Evolutionary conservation across 148 eudicot species (phyloP), one percentile per base, ranked within the genome.

Genomic region (Rhododendron williamsianum): DNA sequence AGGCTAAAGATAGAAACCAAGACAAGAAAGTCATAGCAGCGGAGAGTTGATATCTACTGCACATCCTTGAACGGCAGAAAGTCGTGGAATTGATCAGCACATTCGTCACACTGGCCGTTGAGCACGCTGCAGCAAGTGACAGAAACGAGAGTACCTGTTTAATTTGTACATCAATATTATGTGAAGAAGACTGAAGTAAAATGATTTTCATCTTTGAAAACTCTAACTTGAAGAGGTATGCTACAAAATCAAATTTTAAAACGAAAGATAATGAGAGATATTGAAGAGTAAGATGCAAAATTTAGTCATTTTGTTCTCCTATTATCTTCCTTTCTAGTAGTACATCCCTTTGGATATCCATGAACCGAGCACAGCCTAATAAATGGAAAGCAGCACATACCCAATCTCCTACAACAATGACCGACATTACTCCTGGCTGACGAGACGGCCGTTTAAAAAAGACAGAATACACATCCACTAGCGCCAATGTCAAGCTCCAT

Each of bases 21-120:
- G 96, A 91, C 90, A 94, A 87, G 91, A 94, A 94, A 36, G 98
- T 94, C 96, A 96, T 93, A 33, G 95, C 92, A 36, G 98, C 95
- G 0, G 98, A 93, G 43, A 96, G 89, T 23, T 93, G 93, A 83
- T 94, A 96, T 90, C 98, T 82, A 35, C 85, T 87, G 89, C 98
- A 94, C 82, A 91, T 81, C 85, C 89, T 93, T 8, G 45, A 82
- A 16, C 74, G 86, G 51, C 96, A 96, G 84, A 87, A 74, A 52
- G n/a, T 71, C 3, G 80, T 88, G 6, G 87, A 91, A 80, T 87
- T 85, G 27, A 93, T 86, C 87, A 97, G 65, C 15, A 94, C 43
- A 76, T 92, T 90, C 0, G 95, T 88, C 58, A 95, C 98, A n/a
- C 98, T 91, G 23, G 98, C 98, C 0, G 98, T 92, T 56, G 98